Evolutionary conservation across 2,329 filamentous ascomycete species (phyloP), one percentile per base, ranked within the genome.

Genomic region (Coleophoma eucalyptorum): DNA sequence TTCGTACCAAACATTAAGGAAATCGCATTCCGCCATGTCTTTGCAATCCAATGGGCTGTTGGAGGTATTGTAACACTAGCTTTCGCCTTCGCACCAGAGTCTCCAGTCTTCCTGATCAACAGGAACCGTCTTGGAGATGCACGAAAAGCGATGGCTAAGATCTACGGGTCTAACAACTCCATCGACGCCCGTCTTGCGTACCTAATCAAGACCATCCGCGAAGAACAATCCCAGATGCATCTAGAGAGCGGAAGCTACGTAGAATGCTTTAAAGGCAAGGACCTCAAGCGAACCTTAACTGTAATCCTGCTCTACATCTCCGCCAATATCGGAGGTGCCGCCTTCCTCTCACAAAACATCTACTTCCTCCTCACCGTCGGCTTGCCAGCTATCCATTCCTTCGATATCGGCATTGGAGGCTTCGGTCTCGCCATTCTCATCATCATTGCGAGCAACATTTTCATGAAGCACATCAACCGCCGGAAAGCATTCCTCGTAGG

Each of bases 201-300:
- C 18, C 53, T 58, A 21, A 43, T 50, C 45, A 10, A 43, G 13
- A 34, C 46, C 2, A 55, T 59, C n/a, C 15, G 45, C 0, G 34
- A 38, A 5, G 57, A 56, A 41, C 16, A 43, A 7, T 15, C 48
- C n/a, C 34, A 51, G 33, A 37, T 5, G 20, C 38, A 32, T 4
- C 13, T 34, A 19, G 26, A 26, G 26, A 26, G 26, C 26, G 32
- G 52, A 19, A 61, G 60, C 0, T 71, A 65, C 49, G 37, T 55
- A 2, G 63, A 69, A 35, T 71, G 68, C 54, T 70, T 72, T 61
- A 49, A 62, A 43, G 58, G 58, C n/a, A 54, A 55, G 1, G 64
- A 71, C 52, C 55, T 63, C 21, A 65, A 64, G 48, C 62, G 69
- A 18, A 71, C 69, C 0, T 55, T 69, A 13, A 70, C 70, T 42